phyloP scores from a whole-genome alignment of 1,139 yeast genomes.

The Pichia sp. region DNA sequence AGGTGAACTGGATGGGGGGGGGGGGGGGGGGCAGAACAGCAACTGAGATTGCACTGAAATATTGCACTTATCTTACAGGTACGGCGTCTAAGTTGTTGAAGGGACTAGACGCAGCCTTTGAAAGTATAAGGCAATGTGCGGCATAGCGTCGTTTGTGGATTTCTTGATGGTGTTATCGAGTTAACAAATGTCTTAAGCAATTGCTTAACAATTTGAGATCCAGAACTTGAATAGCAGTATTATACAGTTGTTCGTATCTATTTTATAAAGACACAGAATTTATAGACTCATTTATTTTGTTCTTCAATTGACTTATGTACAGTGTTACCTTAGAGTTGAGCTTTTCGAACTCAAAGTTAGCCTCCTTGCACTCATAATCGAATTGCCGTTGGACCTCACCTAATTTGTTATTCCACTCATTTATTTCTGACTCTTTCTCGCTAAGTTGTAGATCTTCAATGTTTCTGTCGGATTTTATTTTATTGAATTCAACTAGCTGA shows the following conservation, averaged over 20 bases:
- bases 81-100: too few species aligned
- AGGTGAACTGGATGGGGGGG: background rate
- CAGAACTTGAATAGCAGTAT: background rate
- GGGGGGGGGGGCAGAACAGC: too few species aligned
- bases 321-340: constrained; percentile 45
- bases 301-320: constrained; percentile 43
- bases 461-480: constrained; percentile 43
- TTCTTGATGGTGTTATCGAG: too few species aligned
- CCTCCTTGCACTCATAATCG: constrained; percentile 47
- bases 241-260: background rate
- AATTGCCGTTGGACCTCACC: constrained; percentile 36
- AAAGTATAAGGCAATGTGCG: too few species aligned
- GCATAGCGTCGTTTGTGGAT: too few species aligned
- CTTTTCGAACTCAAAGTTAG: constrained; percentile 47
- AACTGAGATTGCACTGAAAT: too few species aligned
- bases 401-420: constrained; percentile 40
- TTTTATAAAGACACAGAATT: background rate
- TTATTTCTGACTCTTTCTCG: constrained; percentile 41
- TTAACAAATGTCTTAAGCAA: too few species aligned
- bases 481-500: constrained; percentile 37
- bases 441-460: constrained; percentile 46
- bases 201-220: too few species aligned
- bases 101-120: too few species aligned
- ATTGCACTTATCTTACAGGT: too few species aligned
- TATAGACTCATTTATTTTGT: constrained; percentile 23